Evolutionary conservation across 768 basidiomycete species (phyloP).

Genomic region (Auriscalpium vulgare): DNA sequence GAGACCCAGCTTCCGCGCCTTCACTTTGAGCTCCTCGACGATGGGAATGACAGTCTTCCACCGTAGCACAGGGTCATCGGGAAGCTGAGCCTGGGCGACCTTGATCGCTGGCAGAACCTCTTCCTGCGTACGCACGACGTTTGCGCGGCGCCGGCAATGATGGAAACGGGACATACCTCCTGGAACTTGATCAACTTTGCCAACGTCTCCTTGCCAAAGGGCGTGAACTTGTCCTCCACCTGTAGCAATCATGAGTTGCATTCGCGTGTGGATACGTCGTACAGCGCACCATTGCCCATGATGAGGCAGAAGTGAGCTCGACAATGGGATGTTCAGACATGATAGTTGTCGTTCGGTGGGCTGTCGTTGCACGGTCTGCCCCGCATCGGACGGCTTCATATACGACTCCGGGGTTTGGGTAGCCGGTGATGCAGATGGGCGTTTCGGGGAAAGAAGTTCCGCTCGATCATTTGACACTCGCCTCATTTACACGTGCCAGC

Average conservation of each 20-base stretch:
- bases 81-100: constrained; percentile 76
- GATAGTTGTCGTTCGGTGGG: constrained; percentile 2
- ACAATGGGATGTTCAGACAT: constrained; percentile 65
- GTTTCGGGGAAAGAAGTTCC: neutral
- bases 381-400: neutral
- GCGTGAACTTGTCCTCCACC: constrained; percentile 91
- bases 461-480: too few relatives aligned
- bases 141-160: too few relatives aligned
- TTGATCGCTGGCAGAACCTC: constrained; percentile 78
- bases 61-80: constrained; percentile 59
- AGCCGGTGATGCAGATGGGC: neutral
- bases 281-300: constrained; percentile 73
- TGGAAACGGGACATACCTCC: constrained; percentile 41
- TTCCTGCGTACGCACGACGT: constrained; percentile 41
- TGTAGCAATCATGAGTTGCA: constrained; percentile 18
- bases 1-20: constrained; percentile 81
- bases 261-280: too few relatives aligned
- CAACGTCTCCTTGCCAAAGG: constrained; percentile 80
- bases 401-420: neutral
- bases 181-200: constrained; percentile 79
- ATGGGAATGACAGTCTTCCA: constrained; percentile 84
- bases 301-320: constrained; percentile 72
- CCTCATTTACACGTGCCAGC: neutral
- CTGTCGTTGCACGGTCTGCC: neutral
- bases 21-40: constrained; percentile 76